Base-by-base conservation (phyloP, 768 basidiomycete species). In the Pleurotus cornucopiae region DNA sequence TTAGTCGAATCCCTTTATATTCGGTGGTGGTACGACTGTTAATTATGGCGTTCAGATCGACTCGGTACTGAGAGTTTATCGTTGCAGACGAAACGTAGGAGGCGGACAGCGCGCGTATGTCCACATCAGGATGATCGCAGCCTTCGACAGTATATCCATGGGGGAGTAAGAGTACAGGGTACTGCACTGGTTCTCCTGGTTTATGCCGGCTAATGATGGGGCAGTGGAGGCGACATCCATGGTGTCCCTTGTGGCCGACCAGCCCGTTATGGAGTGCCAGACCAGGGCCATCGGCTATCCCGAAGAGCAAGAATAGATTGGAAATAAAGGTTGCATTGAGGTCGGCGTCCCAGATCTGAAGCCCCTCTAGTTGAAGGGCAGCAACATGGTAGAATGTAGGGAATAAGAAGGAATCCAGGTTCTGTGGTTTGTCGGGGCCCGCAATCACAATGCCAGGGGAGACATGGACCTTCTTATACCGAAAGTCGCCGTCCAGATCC, bases 181-280 rank as follows among this genome's bases (percentile, higher is more conserved):
- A 73, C 53, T 76, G 76, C 34, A 73, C 71, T 0, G 55, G 53
- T 13, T 37, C 61, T 2, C 37, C 49, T 25, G 6, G 25, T 57
- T 73, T 73, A 37, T 63, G 66, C 0, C 64, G 62, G n/a, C 73
- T 72, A 37, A 58, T 64, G 12, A 74, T 25, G 41, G 1, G 54
- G 6, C 25, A 26, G 25, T 26, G 25, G 5, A 26, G 25, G 25
- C 25, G 25, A 6, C 25, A 26, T 4, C 25, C 25, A 26, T 6
- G 25, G 25, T 3, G 25, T 26, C 25, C 25, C 25, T 26, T 26
- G 37, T 74, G 69, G 0, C 69, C 68, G 4, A 71, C 67, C 26
- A 60, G 56, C 0, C 71, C 69, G 59, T 66, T 66, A 0, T 71
- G 16, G 12, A 62, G 58, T 0, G 62, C 55, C 38, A 71, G 54